phyloP scores from a whole-genome alignment of 257 asterid species.

The Prunella vulgaris region DNA sequence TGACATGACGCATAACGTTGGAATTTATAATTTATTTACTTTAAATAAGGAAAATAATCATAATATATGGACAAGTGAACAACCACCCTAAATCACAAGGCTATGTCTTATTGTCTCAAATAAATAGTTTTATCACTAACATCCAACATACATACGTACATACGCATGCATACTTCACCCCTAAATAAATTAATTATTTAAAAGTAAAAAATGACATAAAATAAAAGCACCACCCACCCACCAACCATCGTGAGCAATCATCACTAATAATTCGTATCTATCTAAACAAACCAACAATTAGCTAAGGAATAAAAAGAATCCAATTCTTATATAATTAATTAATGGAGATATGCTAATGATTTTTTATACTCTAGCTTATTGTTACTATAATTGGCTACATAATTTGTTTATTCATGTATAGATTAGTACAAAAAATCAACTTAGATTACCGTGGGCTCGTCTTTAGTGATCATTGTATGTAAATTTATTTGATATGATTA shows the following conservation, averaged over 20 bases:
- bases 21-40: not conserved
- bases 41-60: not conserved
- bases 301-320: not conserved
- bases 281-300: conserved; percentile 19
- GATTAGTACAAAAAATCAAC: not conserved
- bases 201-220: not conserved
- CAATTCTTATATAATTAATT: not conserved
- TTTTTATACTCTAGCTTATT: not conserved
- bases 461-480: not conserved
- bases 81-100: not conserved
- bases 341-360: not conserved
- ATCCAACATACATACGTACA: not conserved
- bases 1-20: not conserved
- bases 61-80: not conserved
- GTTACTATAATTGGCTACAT: too few relatives aligned
- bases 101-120: conserved; percentile 21
- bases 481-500: not conserved
- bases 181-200: not conserved
- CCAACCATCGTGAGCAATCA: conserved; percentile 23
- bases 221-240: conserved; percentile 20
- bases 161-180: not conserved
- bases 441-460: not conserved
- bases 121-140: conserved; percentile 11
- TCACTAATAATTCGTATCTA: conserved; percentile 19
- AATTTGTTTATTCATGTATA: not conserved